These are phyloP conservation scores for Diplogelasinospora grovesii DNA, from an alignment of 495 filamentous ascomycete species.

Conservation along the genomic window DNA sequence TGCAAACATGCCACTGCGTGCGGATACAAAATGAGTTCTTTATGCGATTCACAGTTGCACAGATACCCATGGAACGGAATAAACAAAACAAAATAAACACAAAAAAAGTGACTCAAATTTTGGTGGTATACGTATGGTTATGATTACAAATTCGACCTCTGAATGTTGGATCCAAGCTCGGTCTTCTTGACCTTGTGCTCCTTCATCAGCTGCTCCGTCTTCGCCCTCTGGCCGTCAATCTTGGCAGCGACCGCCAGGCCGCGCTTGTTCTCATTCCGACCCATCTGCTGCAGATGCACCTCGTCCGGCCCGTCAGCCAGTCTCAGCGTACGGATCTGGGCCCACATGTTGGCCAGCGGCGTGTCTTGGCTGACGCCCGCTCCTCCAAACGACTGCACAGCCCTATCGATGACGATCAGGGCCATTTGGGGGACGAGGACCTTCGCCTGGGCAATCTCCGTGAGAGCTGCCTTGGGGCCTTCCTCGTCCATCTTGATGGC, in stretches of 20 bases:
- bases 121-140: too few relatives aligned
- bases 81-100: too few relatives aligned
- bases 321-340: slow-evolving; percentile 69
- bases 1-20: too few relatives aligned
- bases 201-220: slow-evolving; percentile 59
- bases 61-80: too few relatives aligned
- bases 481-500: slow-evolving; percentile 82
- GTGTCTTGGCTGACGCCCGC: slow-evolving; percentile 88
- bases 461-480: slow-evolving; percentile 71
- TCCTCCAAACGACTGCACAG: slow-evolving; percentile 79
- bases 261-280: slow-evolving; percentile 72
- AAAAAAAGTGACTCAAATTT: too few relatives aligned
- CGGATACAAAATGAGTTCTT: too few relatives aligned
- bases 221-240: slow-evolving; percentile 57
- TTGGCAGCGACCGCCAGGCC: slow-evolving; percentile 55
- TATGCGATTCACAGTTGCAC: too few relatives aligned
- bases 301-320: slow-evolving; percentile 92
- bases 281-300: slow-evolving; percentile 88
- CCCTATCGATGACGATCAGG: slow-evolving; percentile 75
- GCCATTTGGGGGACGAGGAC: slow-evolving; percentile 73
- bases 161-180: slow-evolving; percentile 45
- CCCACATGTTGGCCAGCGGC: slow-evolving; percentile 82
- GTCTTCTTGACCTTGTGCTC: slow-evolving; percentile 47
- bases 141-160: slow-evolving; percentile 41
- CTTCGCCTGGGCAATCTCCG: slow-evolving; percentile 84